Evolutionary conservation across 75 land plant genomes (phyloP).

Genomic region (Picea sitchensis): DNA sequence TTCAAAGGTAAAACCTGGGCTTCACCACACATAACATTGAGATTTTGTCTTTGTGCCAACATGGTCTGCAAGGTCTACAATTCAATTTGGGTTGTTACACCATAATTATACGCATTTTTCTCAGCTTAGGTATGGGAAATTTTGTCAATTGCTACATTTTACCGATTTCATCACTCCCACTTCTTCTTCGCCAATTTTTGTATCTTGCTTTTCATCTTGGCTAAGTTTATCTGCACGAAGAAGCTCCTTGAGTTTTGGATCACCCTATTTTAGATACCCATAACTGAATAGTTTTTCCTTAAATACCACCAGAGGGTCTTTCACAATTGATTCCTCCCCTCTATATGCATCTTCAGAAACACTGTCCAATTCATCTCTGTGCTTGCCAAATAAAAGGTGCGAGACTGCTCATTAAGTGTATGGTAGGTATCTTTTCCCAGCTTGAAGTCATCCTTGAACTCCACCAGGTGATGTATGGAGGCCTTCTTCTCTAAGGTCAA

Average conservation of each 20-base stretch:
- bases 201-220: neutral
- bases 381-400: conserved; percentile 74
- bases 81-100: too few species aligned
- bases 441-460: conserved; percentile 82
- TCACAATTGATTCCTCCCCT: conserved; percentile 47
- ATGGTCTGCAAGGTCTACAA: too few species aligned
- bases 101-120: neutral
- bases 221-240: neutral
- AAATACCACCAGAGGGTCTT: conserved; percentile 69
- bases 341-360: conserved; percentile 70
- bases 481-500: conserved; percentile 83
- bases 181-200: neutral
- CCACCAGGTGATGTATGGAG: conserved; percentile 69
- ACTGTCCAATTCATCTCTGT: conserved; percentile 88
- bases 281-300: conserved; percentile 61
- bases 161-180: neutral
- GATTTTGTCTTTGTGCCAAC: too few species aligned
- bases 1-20: too few species aligned
- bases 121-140: neutral
- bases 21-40: too few species aligned
- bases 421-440: conserved; percentile 62
- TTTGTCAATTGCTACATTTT: neutral
- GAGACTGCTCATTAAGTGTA: conserved; percentile 64
- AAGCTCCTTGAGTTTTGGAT: conserved; percentile 5
- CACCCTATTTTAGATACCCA: conserved; percentile 10